Percentiles rank a stretch among this genome's conserved stretches.
Conservation (phyloP, 23 red algal species). For the Gracilariopsis chorda region DNA sequence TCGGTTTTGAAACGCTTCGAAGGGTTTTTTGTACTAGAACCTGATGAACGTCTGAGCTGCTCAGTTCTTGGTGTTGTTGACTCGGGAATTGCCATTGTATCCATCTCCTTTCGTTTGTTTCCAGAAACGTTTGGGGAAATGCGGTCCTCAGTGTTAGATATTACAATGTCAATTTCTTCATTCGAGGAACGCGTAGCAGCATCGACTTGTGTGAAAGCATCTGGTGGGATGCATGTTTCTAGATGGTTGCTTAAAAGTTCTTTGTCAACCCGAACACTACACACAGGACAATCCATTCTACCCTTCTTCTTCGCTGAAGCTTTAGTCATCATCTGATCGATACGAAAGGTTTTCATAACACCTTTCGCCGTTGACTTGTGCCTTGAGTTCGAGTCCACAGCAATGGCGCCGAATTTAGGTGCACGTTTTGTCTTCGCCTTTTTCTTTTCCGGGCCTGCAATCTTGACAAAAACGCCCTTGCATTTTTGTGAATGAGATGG, state of each 20-base stretch:
- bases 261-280: slow-evolving; percentile 21
- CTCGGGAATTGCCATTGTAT: background rate
- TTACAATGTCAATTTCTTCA: background rate
- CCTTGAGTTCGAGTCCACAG: background rate
- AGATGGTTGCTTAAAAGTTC: slow-evolving; percentile 27
- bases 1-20: background rate
- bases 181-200: background rate
- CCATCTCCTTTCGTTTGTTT: background rate
- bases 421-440: slow-evolving; percentile 1
- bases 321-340: slow-evolving; percentile 33
- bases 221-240: slow-evolving; percentile 28
- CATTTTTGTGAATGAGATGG: slow-evolving; percentile 31
- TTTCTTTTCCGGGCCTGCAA: slow-evolving; percentile 18
- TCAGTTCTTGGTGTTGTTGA: background rate
- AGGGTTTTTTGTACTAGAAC: no score
- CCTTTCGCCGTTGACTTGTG: background rate
- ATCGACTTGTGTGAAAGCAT: background rate
- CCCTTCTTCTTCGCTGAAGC: background rate
- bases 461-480: slow-evolving; percentile 55
- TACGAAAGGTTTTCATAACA: slow-evolving; percentile 44
- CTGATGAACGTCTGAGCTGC: background rate
- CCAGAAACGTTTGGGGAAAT: background rate
- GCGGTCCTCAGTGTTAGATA: background rate
- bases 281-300: slow-evolving; percentile 19
- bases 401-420: slow-evolving; percentile 38